Conservation (phyloP, 164 flowering plant species). For the Aristolochia fimbriata region DNA sequence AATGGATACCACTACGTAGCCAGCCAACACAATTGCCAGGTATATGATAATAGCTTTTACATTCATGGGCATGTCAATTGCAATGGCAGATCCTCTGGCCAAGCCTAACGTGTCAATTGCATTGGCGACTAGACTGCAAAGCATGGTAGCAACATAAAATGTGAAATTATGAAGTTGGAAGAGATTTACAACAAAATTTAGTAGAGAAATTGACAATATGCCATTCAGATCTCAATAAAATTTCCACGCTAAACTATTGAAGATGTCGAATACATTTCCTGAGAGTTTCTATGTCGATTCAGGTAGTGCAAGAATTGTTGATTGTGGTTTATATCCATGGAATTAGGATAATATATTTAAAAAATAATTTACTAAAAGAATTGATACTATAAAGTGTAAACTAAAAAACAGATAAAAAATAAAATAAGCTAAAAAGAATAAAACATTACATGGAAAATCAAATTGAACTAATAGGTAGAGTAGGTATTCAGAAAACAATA, state of each 20-base stretch:
- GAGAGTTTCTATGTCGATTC: no score
- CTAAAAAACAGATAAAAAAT: no score
- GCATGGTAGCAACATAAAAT: constrained; percentile 4
- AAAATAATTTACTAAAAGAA: no score
- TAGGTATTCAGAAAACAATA: no score
- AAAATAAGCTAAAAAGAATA: no score
- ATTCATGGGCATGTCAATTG: constrained; percentile 96
- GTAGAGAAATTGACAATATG: background rate
- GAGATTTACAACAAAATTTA: background rate
- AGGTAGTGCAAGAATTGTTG: no score
- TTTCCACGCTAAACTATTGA: no score
- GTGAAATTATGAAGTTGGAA: background rate
- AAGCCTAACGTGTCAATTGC: constrained; percentile 56
- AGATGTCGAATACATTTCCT: background rate
- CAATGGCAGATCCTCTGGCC: constrained; percentile 79
- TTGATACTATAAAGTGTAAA: no score
- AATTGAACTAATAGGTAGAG: no score
- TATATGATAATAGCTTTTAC: constrained; percentile 73
- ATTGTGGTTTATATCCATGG: no score
- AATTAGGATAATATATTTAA: no score
- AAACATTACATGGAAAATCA: no score
- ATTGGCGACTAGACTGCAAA: constrained; percentile 73
- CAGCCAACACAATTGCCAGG: constrained; percentile 80
- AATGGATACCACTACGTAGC: constrained; percentile 87
- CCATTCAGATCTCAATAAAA: background rate